A percentile compares a stretch with the other conserved stretches of the same genome.
Evolutionary conservation across 164 flowering plant genomes (phyloP).

Genomic region (Piper longum): DNA sequence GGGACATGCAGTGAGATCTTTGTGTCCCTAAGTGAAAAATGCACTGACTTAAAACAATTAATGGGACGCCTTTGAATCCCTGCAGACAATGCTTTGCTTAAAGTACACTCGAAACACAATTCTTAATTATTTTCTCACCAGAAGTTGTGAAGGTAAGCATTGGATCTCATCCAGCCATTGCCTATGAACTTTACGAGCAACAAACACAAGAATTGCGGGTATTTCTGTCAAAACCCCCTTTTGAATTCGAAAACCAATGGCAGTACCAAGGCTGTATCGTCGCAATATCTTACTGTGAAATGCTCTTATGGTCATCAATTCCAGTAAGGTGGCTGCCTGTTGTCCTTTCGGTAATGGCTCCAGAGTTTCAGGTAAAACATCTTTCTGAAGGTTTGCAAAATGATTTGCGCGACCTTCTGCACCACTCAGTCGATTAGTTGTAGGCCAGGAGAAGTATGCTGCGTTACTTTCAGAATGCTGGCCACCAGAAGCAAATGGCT

Average conservation of each 20-base stretch:
- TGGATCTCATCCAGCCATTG: constrained; percentile 70
- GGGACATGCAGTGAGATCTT: too few species aligned
- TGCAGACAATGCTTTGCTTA: not conserved
- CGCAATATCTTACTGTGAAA: constrained; percentile 92
- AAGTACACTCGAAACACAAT: not conserved
- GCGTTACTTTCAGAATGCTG: constrained; percentile 79
- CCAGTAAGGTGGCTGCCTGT: constrained; percentile 85
- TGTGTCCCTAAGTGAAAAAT: too few species aligned
- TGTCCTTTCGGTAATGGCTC: constrained; percentile 69
- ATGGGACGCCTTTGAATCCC: not conserved
- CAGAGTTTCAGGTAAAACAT: constrained; percentile 62
- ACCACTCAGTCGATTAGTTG: constrained; percentile 54
- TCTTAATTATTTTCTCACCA: constrained; percentile 27
- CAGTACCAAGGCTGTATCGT: constrained; percentile 77
- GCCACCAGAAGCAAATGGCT: constrained; percentile 55
- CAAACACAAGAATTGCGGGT: constrained; percentile 93
- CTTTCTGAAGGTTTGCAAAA: constrained; percentile 83
- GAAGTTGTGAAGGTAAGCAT: constrained; percentile 73
- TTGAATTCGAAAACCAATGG: constrained; percentile 76
- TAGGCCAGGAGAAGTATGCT: constrained; percentile 94
- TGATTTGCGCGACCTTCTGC: constrained; percentile 88
- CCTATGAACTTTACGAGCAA: constrained; percentile 75
- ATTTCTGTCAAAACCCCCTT: constrained; percentile 60
- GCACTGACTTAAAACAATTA: too few species aligned
- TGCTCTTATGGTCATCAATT: constrained; percentile 90